Percentiles rank a stretch among this genome's conserved stretches.
Conservation (phyloP, 257 asterid species). For the Prunella vulgaris region DNA sequence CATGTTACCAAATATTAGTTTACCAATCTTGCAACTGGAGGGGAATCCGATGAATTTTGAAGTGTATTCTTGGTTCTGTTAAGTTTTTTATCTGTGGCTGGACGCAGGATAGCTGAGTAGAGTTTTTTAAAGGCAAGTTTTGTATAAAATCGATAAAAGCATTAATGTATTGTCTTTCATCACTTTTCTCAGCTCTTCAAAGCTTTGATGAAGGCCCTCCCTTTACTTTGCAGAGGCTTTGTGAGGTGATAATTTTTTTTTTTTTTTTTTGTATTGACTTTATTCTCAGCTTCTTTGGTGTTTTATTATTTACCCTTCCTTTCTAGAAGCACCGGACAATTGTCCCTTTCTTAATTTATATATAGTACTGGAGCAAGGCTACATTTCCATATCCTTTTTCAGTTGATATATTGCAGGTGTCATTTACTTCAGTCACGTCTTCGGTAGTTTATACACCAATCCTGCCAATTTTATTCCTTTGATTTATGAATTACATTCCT, state of each 20-base stretch:
- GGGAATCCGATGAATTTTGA: not conserved
- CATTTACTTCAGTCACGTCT: no score
- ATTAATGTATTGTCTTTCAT: not conserved
- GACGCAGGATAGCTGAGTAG: not conserved
- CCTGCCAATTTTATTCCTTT: not conserved
- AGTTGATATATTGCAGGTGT: not conserved
- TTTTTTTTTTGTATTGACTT: not conserved
- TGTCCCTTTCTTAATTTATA: not conserved
- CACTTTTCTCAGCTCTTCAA: conserved; percentile 65
- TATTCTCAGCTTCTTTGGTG: not conserved
- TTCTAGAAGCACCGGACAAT: not conserved
- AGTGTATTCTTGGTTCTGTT: not conserved
- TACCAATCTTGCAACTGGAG: not conserved
- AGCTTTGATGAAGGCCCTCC: conserved; percentile 94
- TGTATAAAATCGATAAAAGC: not conserved
- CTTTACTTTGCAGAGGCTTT: conserved; percentile 90
- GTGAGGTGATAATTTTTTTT: conserved; percentile 57
- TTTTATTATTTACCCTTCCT: not conserved
- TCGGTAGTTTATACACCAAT: not conserved
- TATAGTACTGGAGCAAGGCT: not conserved
- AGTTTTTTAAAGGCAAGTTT: not conserved
- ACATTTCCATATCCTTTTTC: not conserved
- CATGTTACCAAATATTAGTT: not conserved
- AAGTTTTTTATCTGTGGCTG: not conserved
- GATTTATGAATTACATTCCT: not conserved